These are phyloP conservation scores for Ophiostoma himal-ulmi DNA, from an alignment of 2,329 filamentous ascomycete species.

Conservation along the genomic window DNA sequence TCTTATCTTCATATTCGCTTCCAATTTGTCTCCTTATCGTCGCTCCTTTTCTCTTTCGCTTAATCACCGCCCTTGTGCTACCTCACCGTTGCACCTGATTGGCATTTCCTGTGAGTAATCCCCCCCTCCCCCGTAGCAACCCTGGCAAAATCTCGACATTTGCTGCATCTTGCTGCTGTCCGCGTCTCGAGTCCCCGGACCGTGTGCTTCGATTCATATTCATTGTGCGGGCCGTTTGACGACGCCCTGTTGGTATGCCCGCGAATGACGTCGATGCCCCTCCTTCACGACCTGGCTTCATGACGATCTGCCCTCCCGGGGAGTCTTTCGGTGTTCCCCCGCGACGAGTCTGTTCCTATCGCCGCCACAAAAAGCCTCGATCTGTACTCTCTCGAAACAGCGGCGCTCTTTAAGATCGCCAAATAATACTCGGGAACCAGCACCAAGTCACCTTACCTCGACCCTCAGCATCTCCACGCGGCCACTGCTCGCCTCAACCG, in stretches of 20 bases:
- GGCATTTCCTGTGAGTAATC: slow-evolving; percentile 20
- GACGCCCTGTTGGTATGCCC: background rate
- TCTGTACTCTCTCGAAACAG: background rate
- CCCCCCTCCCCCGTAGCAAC: slow-evolving; percentile 4
- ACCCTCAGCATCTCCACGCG: background rate
- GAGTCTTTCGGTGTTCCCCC: background rate
- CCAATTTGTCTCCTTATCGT: slow-evolving; percentile 14
- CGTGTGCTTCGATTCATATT: background rate
- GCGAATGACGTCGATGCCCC: slow-evolving; percentile 7
- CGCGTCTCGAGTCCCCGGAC: background rate
- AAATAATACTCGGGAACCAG: background rate
- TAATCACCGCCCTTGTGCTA: slow-evolving; percentile 11
- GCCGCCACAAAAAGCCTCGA: background rate
- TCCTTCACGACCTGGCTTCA: background rate
- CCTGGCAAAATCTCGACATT: slow-evolving; percentile 10
- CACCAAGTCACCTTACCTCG: background rate
- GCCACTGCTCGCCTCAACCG: background rate
- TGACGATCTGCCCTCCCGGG: background rate
- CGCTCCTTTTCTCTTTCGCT: background rate
- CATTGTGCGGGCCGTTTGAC: background rate
- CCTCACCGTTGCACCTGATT: slow-evolving; percentile 12
- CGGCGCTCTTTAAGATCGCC: background rate
- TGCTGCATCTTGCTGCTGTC: background rate
- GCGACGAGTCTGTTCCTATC: background rate
- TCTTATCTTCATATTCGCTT: slow-evolving; percentile 13